Base-by-base conservation (phyloP, 2,329 filamentous ascomycete genomes). In the Boeremia lycopersici region DNA sequence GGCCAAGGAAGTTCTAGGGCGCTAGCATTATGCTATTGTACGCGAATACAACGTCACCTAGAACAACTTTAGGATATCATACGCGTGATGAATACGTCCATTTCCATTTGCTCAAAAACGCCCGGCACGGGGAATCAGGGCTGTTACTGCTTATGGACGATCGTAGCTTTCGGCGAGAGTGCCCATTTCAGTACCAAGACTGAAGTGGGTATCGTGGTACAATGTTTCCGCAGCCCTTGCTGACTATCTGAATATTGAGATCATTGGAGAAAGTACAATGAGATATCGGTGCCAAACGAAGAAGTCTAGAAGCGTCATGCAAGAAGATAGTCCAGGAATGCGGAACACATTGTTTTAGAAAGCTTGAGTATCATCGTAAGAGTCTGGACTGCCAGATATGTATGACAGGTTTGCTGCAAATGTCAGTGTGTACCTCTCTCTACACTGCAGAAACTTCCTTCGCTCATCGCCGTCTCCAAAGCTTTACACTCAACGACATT, bases 171-270 rank as follows among this genome's bases (percentile, higher is more conserved):
- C 49, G 2, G n/a, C n/a, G n/a, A n/a, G n/a, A n/a, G n/a, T n/a
- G n/a, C n/a, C n/a, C n/a, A 62, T 74, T 33, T 78, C 79, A 0
- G 77, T 72, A 0, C 80, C 80, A 33, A 83, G 78, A 13, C 80
- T 79, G 52, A 80, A 81, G 48, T 74, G 80, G 0, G 70, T 73
- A 53, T 84, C 81, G 2, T 82, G 71, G 52, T 81, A 83, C n/a
- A 76, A 68, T 0, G 76, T 78, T 10, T 75, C 76, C 1, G 75
- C 76, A 53, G 78, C 76, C 1, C 76, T 63, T 0, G 78, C 45
- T 83, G 79, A 38, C 48, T 43, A 2, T 54, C 74, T 6, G 79
- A 80, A 50, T 84, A 84, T 50, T 84, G 81, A 0, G 81, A 75
- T 2, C 76, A 77, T 53, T 75, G 77, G 30, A 81, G 57, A 5